A percentile compares a stretch with the other conserved stretches of the same genome.
phyloP scores from a whole-genome alignment of 108 stramenopile genomes.

The Pinguiococcus pyrenoidosus region DNA sequence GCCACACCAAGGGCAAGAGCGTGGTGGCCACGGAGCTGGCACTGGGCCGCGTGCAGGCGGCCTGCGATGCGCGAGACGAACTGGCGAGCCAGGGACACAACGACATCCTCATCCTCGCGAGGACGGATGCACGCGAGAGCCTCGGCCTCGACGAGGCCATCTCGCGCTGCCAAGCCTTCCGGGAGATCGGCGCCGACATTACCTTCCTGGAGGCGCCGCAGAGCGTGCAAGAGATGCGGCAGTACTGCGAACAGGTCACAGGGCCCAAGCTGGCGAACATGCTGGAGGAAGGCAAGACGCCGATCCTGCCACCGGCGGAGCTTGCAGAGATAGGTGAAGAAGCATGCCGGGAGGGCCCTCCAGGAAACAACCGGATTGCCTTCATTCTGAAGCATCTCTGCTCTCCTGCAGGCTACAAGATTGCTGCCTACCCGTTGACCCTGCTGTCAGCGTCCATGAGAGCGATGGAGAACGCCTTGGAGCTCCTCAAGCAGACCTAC shows the following conservation, averaged over 20 bases:
- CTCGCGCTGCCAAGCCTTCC: conserved; percentile 70
- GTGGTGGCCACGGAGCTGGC: conserved; percentile 74
- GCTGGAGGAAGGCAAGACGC: conserved; percentile 80
- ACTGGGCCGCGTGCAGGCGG: conserved; percentile 66
- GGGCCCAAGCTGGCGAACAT: conserved; percentile 91
- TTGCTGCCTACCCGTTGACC: conserved; percentile 90
- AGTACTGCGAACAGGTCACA: conserved; percentile 66
- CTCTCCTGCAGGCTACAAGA: conserved; percentile 90
- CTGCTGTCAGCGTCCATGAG: conserved; percentile 76
- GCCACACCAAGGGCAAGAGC: conserved; percentile 82
- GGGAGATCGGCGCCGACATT: conserved; percentile 79
- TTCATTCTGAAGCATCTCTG: no score
- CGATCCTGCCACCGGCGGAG: conserved; percentile 64
- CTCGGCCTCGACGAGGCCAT: conserved; percentile 84
- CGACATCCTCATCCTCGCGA: conserved; percentile 66
- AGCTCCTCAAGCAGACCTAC: conserved; percentile 54
- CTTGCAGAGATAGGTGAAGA: no score
- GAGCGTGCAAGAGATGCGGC: conserved; percentile 20
- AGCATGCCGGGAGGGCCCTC: no score
- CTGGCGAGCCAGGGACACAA: no score
- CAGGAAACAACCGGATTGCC: no score
- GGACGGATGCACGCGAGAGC: conserved; percentile 75
- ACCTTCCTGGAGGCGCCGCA: conserved; percentile 65
- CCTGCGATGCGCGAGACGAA: conserved; percentile 64
- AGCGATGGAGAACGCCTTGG: conserved; percentile 67